phyloP scores from a whole-genome alignment of 495 filamentous ascomycete genomes.

The Podospora fimiseda region DNA sequence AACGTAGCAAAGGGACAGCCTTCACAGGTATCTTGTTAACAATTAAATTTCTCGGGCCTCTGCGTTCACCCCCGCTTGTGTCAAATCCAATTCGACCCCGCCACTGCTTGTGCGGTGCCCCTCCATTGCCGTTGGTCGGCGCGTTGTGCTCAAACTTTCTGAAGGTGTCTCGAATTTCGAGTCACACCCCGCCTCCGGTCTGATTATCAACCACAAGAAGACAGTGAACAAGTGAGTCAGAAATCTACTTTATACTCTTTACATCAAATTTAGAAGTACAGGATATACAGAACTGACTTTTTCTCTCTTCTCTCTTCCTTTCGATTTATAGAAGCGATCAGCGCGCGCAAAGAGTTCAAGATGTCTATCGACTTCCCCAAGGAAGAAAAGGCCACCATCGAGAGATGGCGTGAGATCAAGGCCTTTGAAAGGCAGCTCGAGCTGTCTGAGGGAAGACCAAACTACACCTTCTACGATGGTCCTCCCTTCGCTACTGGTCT shows the following conservation, averaged over 20 bases:
- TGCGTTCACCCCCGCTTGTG: no score
- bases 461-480: slow-evolving; percentile 82
- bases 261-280: no score
- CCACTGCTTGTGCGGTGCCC: not conserved
- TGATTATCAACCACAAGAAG: not conserved
- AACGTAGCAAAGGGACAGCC: not conserved
- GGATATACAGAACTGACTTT: not conserved
- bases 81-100: not conserved
- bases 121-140: not conserved
- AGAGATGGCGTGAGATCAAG: slow-evolving; percentile 81
- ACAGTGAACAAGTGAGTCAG: slow-evolving; percentile 3
- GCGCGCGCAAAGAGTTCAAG: not conserved
- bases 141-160: not conserved
- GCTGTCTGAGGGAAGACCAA: slow-evolving; percentile 55
- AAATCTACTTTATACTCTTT: no score
- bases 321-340: not conserved
- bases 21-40: not conserved
- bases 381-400: slow-evolving; percentile 77
- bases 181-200: slow-evolving; percentile 3
- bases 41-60: not conserved
- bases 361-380: slow-evolving; percentile 92
- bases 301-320: not conserved
- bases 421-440: slow-evolving; percentile 62
- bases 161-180: not conserved
- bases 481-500: slow-evolving; percentile 57